phyloP scores from a whole-genome alignment of 177 flowering plant species.

The Tripterygium wilfordii region DNA sequence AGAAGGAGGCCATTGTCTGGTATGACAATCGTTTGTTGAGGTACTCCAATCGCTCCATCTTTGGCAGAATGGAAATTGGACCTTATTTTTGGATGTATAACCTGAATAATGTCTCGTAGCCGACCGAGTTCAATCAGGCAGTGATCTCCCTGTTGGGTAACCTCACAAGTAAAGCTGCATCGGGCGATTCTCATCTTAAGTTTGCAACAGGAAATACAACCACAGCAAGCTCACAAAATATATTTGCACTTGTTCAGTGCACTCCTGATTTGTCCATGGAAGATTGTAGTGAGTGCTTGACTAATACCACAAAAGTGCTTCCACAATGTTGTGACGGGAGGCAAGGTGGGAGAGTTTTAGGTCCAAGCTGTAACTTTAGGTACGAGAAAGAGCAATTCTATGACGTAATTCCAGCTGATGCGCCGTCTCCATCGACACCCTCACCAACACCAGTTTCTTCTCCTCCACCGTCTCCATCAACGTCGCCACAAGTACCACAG shows the following conservation, averaged over 20 bases:
- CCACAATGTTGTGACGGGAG: constrained; percentile 3
- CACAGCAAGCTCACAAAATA: neutral
- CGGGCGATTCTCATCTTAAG: neutral
- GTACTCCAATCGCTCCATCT: constrained; percentile 9
- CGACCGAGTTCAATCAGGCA: neutral
- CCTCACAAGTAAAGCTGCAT: neutral
- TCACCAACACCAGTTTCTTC: neutral
- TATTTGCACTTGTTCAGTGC: constrained; percentile 21
- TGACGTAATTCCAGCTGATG: neutral
- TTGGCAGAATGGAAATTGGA: neutral
- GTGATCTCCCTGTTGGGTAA: neutral
- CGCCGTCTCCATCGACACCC: neutral
- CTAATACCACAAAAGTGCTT: neutral
- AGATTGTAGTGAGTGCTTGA: constrained; percentile 11
- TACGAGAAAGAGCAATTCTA: constrained; percentile 5
- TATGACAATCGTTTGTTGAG: constrained; percentile 12
- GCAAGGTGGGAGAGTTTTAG: constrained; percentile 6
- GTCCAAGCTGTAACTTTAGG: constrained; percentile 19
- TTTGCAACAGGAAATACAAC: constrained; percentile 1
- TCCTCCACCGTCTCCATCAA: too few relatives aligned
- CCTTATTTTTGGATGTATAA: neutral
- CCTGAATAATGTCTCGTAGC: neutral
- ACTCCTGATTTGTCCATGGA: constrained; percentile 13
- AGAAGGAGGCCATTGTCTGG: constrained; percentile 10
- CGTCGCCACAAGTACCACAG: too few relatives aligned